A percentile compares a stretch with the other conserved stretches of the same genome.
Conservation (phyloP, 257 asterid genomes). For the Gentiana dahurica region DNA sequence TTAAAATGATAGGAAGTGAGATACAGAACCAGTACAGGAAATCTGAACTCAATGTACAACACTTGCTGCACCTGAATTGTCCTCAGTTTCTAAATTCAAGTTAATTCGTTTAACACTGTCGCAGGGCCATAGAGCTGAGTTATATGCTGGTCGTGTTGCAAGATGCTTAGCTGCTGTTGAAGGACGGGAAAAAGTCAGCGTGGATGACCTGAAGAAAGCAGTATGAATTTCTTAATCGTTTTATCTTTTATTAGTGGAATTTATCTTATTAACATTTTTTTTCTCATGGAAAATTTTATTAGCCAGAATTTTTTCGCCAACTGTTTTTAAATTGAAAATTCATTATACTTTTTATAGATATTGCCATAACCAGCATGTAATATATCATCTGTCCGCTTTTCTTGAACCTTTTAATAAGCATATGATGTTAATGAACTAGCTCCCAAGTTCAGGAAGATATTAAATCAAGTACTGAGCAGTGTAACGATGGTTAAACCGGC, state of each 20-base stretch:
- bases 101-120: conserved; percentile 5
- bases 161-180: conserved; percentile 92
- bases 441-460: too few species aligned
- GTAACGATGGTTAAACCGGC: too few species aligned
- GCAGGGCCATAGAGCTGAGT: conserved; percentile 98
- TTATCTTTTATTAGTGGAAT: conserved; percentile 1
- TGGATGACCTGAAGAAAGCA: conserved; percentile 97
- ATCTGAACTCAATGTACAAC: neutral
- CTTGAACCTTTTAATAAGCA: too few species aligned
- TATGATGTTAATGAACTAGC: too few species aligned
- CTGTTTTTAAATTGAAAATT: too few species aligned
- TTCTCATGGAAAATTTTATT: neutral
- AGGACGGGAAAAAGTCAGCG: conserved; percentile 81
- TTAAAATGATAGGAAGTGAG: neutral
- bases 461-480: too few species aligned
- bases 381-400: too few species aligned
- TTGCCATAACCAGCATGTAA: too few species aligned
- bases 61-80: neutral
- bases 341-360: too few species aligned
- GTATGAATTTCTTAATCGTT: conserved; percentile 37
- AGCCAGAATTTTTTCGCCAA: neutral
- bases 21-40: neutral
- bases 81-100: neutral
- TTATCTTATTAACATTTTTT: neutral
- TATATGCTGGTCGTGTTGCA: conserved; percentile 96